Evolutionary conservation across 2,329 filamentous ascomycete genomes (phyloP).

Genomic region (Calonectria pteridis): DNA sequence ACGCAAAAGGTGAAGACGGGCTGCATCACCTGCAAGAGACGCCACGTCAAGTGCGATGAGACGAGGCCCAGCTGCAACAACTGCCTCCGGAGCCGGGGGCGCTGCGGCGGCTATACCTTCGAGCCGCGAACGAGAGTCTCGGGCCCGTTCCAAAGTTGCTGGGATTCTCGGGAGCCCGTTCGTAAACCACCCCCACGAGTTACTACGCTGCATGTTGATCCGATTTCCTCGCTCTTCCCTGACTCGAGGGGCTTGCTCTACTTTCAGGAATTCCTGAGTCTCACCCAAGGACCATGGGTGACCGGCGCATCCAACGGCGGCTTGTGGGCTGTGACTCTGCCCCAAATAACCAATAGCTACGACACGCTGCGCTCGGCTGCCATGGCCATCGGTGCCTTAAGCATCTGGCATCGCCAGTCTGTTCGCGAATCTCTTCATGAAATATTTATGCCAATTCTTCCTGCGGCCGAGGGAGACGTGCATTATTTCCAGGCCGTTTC

Average conservation of each 20-base stretch:
- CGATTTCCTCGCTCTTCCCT: constrained; percentile 25
- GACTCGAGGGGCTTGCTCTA: constrained; percentile 36
- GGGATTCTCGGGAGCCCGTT: constrained; percentile 39
- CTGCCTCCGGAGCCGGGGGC: constrained; percentile 28
- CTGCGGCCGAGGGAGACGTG: neutral
- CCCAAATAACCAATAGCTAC: constrained; percentile 46
- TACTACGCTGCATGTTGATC: constrained; percentile 30
- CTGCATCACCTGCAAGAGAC: constrained; percentile 42
- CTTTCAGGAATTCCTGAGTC: constrained; percentile 48
- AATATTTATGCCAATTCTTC: neutral
- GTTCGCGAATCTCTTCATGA: neutral
- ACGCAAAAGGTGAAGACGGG: constrained; percentile 37
- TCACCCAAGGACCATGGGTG: constrained; percentile 47
- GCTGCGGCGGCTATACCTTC: constrained; percentile 33
- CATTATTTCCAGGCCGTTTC: constrained; percentile 50
- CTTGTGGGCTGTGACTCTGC: constrained; percentile 47
- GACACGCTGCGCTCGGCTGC: constrained; percentile 47
- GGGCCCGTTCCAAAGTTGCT: constrained; percentile 31
- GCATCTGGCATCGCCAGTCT: constrained; percentile 28
- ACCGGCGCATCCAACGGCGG: constrained; percentile 38
- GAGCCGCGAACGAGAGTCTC: constrained; percentile 12
- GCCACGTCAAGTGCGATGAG: constrained; percentile 42
- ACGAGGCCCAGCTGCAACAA: constrained; percentile 31
- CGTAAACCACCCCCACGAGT: neutral
- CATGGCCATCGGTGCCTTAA: constrained; percentile 48